phyloP scores from a whole-genome alignment of 257 asterid genomes.

The Salvia hispanica region DNA sequence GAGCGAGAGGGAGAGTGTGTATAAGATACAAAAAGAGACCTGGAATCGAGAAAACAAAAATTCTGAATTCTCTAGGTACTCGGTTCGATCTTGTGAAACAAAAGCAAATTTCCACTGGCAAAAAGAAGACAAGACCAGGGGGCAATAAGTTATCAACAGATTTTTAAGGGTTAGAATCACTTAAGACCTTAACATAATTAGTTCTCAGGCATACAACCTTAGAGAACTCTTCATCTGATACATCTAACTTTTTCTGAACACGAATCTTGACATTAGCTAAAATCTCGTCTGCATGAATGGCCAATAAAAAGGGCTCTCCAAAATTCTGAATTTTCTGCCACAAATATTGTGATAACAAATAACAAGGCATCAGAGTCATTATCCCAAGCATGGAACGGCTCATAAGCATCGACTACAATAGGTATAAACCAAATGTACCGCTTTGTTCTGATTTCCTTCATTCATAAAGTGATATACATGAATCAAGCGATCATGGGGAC shows the following conservation, averaged over 20 bases:
- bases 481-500: slow-evolving; percentile 48
- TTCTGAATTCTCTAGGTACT: slow-evolving; percentile 59
- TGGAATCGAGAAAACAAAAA: slow-evolving; percentile 53
- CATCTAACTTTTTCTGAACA: slow-evolving; percentile 53
- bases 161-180: slow-evolving; percentile 14
- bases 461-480: slow-evolving; percentile 58
- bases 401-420: background rate
- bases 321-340: slow-evolving; percentile 57
- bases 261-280: slow-evolving; percentile 52
- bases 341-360: slow-evolving; percentile 11
- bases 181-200: slow-evolving; percentile 1
- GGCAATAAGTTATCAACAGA: slow-evolving; percentile 17
- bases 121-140: slow-evolving; percentile 20
- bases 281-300: slow-evolving; percentile 50
- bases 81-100: slow-evolving; percentile 48
- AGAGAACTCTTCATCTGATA: slow-evolving; percentile 61
- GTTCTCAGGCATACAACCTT: slow-evolving; percentile 33
- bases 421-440: slow-evolving; percentile 37
- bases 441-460: slow-evolving; percentile 55
- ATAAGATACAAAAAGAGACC: slow-evolving; percentile 38
- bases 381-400: background rate
- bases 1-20: slow-evolving; percentile 10
- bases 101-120: slow-evolving; percentile 70
- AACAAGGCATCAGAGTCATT: slow-evolving; percentile 1
- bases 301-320: slow-evolving; percentile 61